phyloP scores from a whole-genome alignment of 805 yeast genomes.

The Yarrowia sp. region DNA sequence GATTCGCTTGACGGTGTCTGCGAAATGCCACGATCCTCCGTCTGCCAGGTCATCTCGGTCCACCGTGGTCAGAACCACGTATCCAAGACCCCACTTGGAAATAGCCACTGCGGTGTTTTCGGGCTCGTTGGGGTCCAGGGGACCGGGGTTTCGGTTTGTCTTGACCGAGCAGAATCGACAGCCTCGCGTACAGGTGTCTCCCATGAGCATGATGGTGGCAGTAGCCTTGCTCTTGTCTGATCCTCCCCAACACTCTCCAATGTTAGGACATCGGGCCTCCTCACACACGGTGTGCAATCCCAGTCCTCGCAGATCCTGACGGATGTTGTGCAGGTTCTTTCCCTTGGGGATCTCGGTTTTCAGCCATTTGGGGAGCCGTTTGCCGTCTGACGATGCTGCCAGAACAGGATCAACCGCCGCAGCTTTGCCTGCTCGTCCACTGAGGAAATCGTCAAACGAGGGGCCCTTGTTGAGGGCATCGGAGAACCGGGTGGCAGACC shows the following conservation, averaged over 20 bases:
- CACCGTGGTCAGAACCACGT: slow-evolving; percentile 95
- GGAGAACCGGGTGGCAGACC: slow-evolving; percentile 60
- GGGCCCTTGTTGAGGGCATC: slow-evolving; percentile 85
- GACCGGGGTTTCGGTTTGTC: slow-evolving; percentile 84
- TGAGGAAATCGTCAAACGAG: slow-evolving; percentile 87
- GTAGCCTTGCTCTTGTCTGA: slow-evolving; percentile 87
- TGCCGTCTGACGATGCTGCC: slow-evolving; percentile 49
- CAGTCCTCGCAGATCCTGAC: slow-evolving; percentile 85
- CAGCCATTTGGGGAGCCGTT: slow-evolving; percentile 87
- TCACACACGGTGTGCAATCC: slow-evolving; percentile 96
- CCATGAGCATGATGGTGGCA: slow-evolving; percentile 96
- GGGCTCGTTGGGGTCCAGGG: slow-evolving; percentile 95
- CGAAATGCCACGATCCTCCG: slow-evolving; percentile 92
- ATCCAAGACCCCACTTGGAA: slow-evolving; percentile 97
- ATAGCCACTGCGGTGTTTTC: slow-evolving; percentile 98
- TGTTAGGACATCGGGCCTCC: slow-evolving; percentile 99
- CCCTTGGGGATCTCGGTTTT: slow-evolving; percentile 98
- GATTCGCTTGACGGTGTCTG: slow-evolving; percentile 83
- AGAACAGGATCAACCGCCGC: slow-evolving; percentile 67
- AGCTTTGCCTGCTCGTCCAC: slow-evolving; percentile 74
- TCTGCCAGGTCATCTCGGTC: slow-evolving; percentile 94
- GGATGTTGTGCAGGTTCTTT: slow-evolving; percentile 75
- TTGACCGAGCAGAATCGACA: slow-evolving; percentile 97
- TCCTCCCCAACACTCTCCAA: slow-evolving; percentile 99
- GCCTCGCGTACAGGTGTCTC: slow-evolving; percentile 99